phyloP scores from a whole-genome alignment of 2,329 filamentous ascomycete genomes.

The Pseudogymnoascus pannorum region DNA sequence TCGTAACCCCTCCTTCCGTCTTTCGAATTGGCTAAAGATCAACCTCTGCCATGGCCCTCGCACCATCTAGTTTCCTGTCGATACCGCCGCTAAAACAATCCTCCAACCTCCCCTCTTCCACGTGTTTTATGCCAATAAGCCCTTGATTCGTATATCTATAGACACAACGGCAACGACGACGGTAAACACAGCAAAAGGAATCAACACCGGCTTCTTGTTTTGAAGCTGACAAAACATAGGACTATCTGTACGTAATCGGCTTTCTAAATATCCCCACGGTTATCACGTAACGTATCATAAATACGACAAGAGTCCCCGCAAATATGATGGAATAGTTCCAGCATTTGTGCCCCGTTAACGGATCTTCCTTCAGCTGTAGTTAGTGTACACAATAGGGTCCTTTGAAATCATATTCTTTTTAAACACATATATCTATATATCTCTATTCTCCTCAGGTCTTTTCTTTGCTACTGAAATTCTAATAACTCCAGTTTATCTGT shows the following conservation, averaged over 20 bases:
- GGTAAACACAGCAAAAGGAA: not conserved
- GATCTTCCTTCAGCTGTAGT: not conserved
- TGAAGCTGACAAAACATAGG: not conserved
- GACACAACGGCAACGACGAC: not conserved
- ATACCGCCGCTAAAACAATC: not conserved
- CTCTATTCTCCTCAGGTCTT: too few species aligned
- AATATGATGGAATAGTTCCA: not conserved
- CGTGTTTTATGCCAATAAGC: not conserved
- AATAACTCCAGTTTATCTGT: not conserved
- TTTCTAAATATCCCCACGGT: not conserved
- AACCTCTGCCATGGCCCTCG: not conserved
- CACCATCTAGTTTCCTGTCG: not conserved
- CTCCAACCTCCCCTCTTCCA: not conserved
- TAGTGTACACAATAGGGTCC: not conserved
- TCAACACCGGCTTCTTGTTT: not conserved
- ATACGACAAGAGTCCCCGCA: not conserved
- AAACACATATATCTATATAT: not conserved
- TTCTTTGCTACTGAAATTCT: too few species aligned
- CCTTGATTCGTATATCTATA: not conserved
- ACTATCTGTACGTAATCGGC: not conserved
- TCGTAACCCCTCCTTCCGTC: not conserved
- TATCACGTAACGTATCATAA: not conserved
- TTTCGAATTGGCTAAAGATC: not conserved
- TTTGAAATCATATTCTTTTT: not conserved
- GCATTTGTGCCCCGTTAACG: not conserved